phyloP scores from a whole-genome alignment of 352 stramenopile species.

The Phytophthora pinifolia region DNA sequence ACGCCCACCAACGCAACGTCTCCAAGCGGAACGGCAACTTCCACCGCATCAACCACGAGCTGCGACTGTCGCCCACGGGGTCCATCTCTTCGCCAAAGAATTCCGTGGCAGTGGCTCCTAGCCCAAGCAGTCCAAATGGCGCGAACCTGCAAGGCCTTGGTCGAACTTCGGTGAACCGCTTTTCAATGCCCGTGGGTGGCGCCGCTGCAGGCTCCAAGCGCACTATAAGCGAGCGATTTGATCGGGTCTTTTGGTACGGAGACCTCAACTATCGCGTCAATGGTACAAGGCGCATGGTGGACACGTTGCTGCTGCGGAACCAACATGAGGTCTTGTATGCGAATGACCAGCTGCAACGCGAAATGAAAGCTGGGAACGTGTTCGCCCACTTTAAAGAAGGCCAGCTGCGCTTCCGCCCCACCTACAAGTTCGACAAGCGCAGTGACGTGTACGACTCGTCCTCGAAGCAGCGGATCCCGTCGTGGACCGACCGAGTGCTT shows the following conservation, averaged over 20 bases:
- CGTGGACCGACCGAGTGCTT: constrained; percentile 96
- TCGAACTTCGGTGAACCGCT: constrained; percentile 28
- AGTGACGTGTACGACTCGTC: constrained; percentile 93
- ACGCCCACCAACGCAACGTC: constrained; percentile 90
- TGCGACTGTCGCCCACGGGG: constrained; percentile 40
- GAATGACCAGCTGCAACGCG: constrained; percentile 91
- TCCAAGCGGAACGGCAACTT: constrained; percentile 92
- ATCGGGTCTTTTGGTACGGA: constrained; percentile 93
- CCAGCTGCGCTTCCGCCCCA: constrained; percentile 91
- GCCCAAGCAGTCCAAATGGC: not conserved
- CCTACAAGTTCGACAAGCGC: constrained; percentile 96
- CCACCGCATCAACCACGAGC: constrained; percentile 78
- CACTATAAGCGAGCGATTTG: constrained; percentile 64
- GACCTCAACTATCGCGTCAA: constrained; percentile 96
- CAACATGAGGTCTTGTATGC: constrained; percentile 79
- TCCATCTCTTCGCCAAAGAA: constrained; percentile 17
- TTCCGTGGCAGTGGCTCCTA: constrained; percentile 13
- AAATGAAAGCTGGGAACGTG: constrained; percentile 77
- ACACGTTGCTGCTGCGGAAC: constrained; percentile 70
- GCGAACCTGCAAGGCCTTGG: constrained; percentile 31
- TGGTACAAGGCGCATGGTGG: constrained; percentile 86
- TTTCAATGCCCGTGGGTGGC: constrained; percentile 25
- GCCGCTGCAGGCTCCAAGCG: constrained; percentile 13
- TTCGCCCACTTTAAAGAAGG: constrained; percentile 92
- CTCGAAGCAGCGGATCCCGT: constrained; percentile 93